Evolutionary conservation across 257 asterid genomes (phyloP), one percentile per base, ranked within the genome.

Genomic region (Haberlea rhodopensis): DNA sequence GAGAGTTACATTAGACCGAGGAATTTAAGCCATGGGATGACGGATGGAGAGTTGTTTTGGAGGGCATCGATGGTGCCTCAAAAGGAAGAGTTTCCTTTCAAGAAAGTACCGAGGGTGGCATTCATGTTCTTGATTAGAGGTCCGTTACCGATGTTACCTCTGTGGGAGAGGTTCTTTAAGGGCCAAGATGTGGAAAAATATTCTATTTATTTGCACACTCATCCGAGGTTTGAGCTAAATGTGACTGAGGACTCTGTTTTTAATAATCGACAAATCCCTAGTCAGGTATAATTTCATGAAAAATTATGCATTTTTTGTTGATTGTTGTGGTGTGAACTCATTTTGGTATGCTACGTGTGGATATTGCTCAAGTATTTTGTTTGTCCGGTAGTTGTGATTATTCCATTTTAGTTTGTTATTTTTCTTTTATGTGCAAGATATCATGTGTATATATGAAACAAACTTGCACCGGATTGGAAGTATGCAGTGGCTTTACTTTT

Each of bases 101-200:
- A 57, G 75, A 83, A 90, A 68, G 86, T 86, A 60, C 94, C 94
- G 8, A 85, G 78, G 72, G 95, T 94, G 71, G 97, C 99, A 0
- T 94, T 90, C 70, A 76, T 94, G 97, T 94, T 87, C 83, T 66
- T 94, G 83, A 83, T 96, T 0, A 79, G 94, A 58, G 99, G 99
- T 51, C 84, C 91, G 0, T 78, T 94, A 78, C 99, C 99, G n/a
- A 22, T 94, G 76, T 62, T 90, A 76, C 91, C 89, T 0, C 66
- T 94, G 81, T 94, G 99, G 99, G 99, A 94, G 78, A 84, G 89
- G 81, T 94, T 94, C 73, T 90, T 94, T 66, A 57, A 72, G 59
- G 86, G 84, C 15, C 90, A 87, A 75, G 86, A 90, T 67, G 74
- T 62, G 57, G 79, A 76, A 4, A 82, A 74, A 71, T 94, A 78